Evolutionary conservation across 1,284 basidiomycete species (phyloP).

Genomic region (Tilletia caries): DNA sequence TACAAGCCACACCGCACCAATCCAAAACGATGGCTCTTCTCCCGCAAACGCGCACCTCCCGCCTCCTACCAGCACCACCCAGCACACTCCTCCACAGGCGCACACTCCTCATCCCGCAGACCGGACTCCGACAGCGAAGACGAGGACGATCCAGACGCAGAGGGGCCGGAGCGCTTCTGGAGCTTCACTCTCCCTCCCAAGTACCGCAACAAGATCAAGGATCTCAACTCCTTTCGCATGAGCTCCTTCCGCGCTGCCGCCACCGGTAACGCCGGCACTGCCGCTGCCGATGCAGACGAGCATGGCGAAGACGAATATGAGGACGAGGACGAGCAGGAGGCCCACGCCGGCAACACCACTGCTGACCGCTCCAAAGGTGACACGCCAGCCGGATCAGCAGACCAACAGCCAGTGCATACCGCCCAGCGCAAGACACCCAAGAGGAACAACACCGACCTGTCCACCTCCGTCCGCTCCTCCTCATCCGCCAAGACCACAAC

Average conservation of each 20-base stretch:
- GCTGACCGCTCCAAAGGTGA: not conserved
- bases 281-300: not conserved
- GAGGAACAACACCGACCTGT: conserved; percentile 14
- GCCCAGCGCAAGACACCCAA: not conserved
- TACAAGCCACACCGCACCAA: not conserved
- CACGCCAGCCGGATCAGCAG: not conserved
- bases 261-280: not conserved
- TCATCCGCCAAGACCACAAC: too few species aligned
- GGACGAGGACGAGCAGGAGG: not conserved
- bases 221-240: conserved; percentile 15
- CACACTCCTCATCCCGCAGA: not conserved
- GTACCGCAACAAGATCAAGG: conserved; percentile 34
- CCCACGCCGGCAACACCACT: not conserved
- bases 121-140: conserved; percentile 7
- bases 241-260: conserved; percentile 1
- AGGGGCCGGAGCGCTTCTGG: conserved; percentile 31
- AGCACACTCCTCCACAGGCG: not conserved
- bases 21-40: not conserved
- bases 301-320: not conserved
- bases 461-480: conserved; percentile 11
- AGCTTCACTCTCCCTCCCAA: conserved; percentile 43
- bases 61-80: not conserved
- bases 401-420: not conserved
- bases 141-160: conserved; percentile 3
- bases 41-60: not conserved